phyloP scores from a whole-genome alignment of 768 basidiomycete genomes.

The Atractiella rhizophila region DNA sequence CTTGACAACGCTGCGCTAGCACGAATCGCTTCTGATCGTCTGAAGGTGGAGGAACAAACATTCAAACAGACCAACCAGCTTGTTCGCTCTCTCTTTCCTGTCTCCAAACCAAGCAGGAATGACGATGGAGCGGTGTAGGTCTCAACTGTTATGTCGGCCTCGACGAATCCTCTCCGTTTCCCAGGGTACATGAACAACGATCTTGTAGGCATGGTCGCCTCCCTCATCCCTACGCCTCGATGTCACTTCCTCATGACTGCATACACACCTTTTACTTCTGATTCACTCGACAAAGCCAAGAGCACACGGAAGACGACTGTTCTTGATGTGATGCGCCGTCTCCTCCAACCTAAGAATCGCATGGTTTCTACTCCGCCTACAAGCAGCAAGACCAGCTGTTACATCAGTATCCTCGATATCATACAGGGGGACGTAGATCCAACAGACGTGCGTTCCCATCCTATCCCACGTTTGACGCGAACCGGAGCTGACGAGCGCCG shows the following conservation, averaged over 20 bases:
- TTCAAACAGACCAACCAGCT: conserved; percentile 23
- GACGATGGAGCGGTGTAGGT: conserved; percentile 30
- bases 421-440: conserved; percentile 98
- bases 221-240: conserved; percentile 82
- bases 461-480: not conserved
- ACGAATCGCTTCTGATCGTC: conserved; percentile 70
- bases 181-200: conserved; percentile 99
- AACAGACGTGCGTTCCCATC: conserved; percentile 44
- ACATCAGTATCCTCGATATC: conserved; percentile 92
- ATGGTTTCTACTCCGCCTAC: conserved; percentile 84
- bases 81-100: conserved; percentile 2
- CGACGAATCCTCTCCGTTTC: conserved; percentile 85
- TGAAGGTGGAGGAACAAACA: conserved; percentile 39
- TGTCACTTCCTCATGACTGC: conserved; percentile 98
- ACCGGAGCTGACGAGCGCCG: not conserved
- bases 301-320: conserved; percentile 78
- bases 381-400: conserved; percentile 34
- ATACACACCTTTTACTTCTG: conserved; percentile 92
- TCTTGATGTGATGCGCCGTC: conserved; percentile 88
- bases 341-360: conserved; percentile 91
- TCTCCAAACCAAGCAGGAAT: not conserved
- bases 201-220: conserved; percentile 84
- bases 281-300: conserved; percentile 90
- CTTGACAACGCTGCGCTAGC: conserved; percentile 85
- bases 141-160: conserved; percentile 91